phyloP scores from a whole-genome alignment of 2,329 filamentous ascomycete genomes.

The Sclerotinia nivalis region DNA sequence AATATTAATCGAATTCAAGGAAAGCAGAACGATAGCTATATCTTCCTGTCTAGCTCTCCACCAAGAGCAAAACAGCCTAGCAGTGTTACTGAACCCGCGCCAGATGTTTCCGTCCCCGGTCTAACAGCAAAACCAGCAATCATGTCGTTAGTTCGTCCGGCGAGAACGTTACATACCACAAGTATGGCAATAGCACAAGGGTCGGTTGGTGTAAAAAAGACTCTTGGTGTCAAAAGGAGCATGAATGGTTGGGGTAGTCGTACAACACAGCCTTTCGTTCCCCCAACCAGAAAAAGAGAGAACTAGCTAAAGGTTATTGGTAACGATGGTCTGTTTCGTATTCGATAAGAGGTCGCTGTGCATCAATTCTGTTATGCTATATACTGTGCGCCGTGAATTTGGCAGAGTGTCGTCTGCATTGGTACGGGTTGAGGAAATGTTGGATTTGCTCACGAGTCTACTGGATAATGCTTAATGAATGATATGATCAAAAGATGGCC shows the following conservation, averaged over 20 bases:
- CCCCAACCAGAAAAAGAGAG: constrained; percentile 34
- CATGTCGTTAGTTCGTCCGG: constrained; percentile 34
- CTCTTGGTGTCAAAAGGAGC: constrained; percentile 50
- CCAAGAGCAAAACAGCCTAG: constrained; percentile 27
- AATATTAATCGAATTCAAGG: constrained; percentile 23
- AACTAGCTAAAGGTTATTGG: constrained; percentile 15
- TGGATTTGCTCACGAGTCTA: constrained; percentile 1
- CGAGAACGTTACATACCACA: constrained; percentile 34
- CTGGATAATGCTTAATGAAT: constrained; percentile 13
- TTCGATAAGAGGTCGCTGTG: constrained; percentile 7
- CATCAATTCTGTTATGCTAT: background rate
- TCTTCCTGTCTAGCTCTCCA: constrained; percentile 41
- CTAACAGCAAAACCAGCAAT: constrained; percentile 31
- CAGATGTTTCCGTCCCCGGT: constrained; percentile 21
- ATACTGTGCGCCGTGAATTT: background rate
- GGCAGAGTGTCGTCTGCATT: background rate
- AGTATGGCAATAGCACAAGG: constrained; percentile 32
- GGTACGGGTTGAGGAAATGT: background rate
- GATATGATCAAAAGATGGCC: background rate
- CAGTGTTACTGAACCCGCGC: constrained; percentile 19
- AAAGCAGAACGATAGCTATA: constrained; percentile 33
- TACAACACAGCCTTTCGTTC: constrained; percentile 35
- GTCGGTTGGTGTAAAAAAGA: constrained; percentile 42
- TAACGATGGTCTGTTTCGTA: background rate
- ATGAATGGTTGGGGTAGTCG: constrained; percentile 50